Conservation (phyloP, 2,329 filamentous ascomycete species). For the Fusarium tupiense region DNA sequence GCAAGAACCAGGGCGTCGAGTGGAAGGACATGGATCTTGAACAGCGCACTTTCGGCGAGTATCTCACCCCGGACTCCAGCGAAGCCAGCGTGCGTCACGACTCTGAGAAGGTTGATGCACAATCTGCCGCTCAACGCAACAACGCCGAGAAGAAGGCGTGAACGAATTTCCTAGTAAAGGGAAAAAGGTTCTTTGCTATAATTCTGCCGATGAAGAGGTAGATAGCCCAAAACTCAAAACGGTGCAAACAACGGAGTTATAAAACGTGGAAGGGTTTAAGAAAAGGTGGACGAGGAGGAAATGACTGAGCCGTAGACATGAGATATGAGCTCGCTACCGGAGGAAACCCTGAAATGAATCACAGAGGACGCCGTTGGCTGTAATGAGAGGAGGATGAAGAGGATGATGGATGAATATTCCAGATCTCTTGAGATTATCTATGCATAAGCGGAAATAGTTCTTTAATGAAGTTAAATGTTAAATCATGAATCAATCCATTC, state of each 20-base stretch:
- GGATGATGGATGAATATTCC: conserved; percentile 20
- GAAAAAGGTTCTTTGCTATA: neutral
- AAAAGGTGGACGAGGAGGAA: conserved; percentile 43
- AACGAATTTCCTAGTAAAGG: neutral
- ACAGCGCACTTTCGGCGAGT: conserved; percentile 53
- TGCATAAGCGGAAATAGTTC: conserved; percentile 32
- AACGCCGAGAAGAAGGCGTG: conserved; percentile 35
- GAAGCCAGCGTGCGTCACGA: conserved; percentile 43
- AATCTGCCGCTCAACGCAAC: conserved; percentile 5
- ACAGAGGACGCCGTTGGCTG: conserved; percentile 25
- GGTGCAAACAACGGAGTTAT: conserved; percentile 12
- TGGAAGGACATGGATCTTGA: conserved; percentile 54
- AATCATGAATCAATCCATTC: neutral
- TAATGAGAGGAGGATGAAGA: conserved; percentile 15
- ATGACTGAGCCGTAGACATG: conserved; percentile 37
- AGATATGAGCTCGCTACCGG: conserved; percentile 21
- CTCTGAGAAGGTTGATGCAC: conserved; percentile 36
- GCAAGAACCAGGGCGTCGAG: conserved; percentile 37
- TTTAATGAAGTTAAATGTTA: conserved; percentile 24
- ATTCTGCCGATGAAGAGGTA: neutral
- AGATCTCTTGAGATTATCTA: conserved; percentile 14
- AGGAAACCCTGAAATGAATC: conserved; percentile 20
- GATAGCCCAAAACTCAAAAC: conserved; percentile 8
- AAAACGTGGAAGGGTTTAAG: conserved; percentile 25
- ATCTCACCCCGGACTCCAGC: conserved; percentile 44